Base-by-base conservation (phyloP, 75 land plant genomes). In the Isoetes taiwanensis region DNA sequence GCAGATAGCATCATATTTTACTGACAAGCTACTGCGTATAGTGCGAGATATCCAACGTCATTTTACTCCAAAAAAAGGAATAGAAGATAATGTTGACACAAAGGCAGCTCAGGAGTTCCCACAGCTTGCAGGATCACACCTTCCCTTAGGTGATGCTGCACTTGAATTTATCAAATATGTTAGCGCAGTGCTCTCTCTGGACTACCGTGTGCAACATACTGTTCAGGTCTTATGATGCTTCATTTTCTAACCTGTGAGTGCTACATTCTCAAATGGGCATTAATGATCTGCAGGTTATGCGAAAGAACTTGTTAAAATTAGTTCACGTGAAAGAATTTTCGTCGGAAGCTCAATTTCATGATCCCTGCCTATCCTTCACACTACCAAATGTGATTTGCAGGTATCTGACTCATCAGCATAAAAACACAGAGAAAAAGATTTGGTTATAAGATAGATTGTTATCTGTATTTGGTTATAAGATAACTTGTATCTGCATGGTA, bases 381-480 rank as follows among this genome's bases (percentile, higher is more conserved):
- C 76, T 93, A 52, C 98, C 98, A 19, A 84, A 93, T 61, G 84
- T 93, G 28, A 88, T 93, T 41, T 93, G 98, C 90, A 93, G 98
- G 98, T 86, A 74, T 27, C 14, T 62, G 46, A 37, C 14, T 37
- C 39, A 37, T 14, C 9, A 14, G 14, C 39, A 37, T 14, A 37
- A 9, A 37, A 9, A 37, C 39, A 37, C 39, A 37, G 12, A 37
- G 12, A 37, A 14, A 14, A 37, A 9, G 39, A 9, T 9, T 14
- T 9, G 12, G 39, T 37, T 14, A 9, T 37, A 9, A 37, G 10
- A 48, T 48, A 8, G 10, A 8, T 10, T 19, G 19, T 8, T 11
- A 12, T 8, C 10, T 48, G 9, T 19, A 12, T 48, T 19, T 48
- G 8, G 16, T 12, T 48, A 48, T 19, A 8, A 8, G 9, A 3